Percentiles rank a stretch among this genome's conserved stretches.
Conservation (phyloP, 768 basidiomycete species). For the Lactifluus volemus region DNA sequence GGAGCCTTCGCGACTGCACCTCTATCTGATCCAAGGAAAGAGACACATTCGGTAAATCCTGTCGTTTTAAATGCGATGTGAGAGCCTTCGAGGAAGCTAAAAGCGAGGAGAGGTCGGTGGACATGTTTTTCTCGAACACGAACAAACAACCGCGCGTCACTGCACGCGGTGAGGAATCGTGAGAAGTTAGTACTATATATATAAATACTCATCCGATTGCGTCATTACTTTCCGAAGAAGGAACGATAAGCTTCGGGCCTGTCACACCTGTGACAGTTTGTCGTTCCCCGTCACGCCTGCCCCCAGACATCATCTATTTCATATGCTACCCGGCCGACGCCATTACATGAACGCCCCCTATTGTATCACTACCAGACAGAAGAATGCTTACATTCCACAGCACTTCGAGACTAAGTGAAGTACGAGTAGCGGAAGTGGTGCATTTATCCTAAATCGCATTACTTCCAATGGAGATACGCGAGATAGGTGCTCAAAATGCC, state of each 20-base stretch:
- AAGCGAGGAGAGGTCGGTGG: constrained; percentile 58
- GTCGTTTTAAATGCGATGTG: constrained; percentile 65
- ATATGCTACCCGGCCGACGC: too few relatives aligned
- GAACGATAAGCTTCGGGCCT: too few relatives aligned
- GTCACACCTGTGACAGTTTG: too few relatives aligned
- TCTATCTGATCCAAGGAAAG: constrained; percentile 94
- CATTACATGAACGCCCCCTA: too few relatives aligned
- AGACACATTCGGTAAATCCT: constrained; percentile 80
- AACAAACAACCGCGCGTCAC: not conserved
- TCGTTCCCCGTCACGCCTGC: not conserved
- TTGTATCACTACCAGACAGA: not conserved
- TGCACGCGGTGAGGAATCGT: not conserved
- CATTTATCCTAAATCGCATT: constrained; percentile 55
- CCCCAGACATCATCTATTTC: not conserved
- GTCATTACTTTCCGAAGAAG: too few relatives aligned
- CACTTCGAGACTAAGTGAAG: constrained; percentile 49
- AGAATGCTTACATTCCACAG: constrained; percentile 56
- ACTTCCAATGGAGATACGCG: constrained; percentile 55
- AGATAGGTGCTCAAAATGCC: constrained; percentile 54
- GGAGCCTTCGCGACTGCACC: constrained; percentile 79
- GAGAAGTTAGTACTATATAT: not conserved
- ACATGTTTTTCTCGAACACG: constrained; percentile 18
- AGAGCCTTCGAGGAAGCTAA: constrained; percentile 63
- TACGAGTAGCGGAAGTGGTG: too few relatives aligned
- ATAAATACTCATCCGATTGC: too few relatives aligned